Percentiles rank a stretch among this genome's conserved stretches.
These are phyloP conservation scores for Crithidia fasciculata DNA, from an alignment of 208 protist species.

Conservation along the genomic window DNA sequence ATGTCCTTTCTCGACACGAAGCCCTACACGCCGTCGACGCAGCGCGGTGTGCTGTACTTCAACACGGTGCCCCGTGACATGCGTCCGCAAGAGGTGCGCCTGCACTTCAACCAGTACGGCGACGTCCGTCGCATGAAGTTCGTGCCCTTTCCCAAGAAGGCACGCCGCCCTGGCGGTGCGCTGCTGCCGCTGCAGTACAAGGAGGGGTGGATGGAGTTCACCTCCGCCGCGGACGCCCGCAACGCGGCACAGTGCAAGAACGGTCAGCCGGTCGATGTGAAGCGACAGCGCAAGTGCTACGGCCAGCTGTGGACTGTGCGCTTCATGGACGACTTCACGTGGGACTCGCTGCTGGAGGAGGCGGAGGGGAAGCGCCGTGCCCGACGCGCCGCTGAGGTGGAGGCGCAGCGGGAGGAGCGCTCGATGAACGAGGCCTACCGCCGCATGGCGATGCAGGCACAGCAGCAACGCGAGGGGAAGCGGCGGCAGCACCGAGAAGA, in stretches of 20 bases:
- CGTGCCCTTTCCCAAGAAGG: constrained; percentile 78
- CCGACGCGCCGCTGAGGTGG: constrained; percentile 52
- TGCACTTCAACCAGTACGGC: constrained; percentile 76
- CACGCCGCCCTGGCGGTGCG: constrained; percentile 65
- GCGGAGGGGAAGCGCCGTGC: constrained; percentile 55
- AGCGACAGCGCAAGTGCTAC: constrained; percentile 67
- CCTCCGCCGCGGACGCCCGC: constrained; percentile 40
- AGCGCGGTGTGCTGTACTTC: constrained; percentile 82
- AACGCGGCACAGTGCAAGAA: constrained; percentile 64
- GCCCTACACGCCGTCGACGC: constrained; percentile 39
- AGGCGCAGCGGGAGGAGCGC: constrained; percentile 52
- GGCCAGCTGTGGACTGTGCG: constrained; percentile 85
- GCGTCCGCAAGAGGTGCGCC: constrained; percentile 70
- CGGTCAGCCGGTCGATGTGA: constrained; percentile 59
- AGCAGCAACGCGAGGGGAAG: constrained; percentile 25
- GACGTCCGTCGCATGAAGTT: constrained; percentile 76
- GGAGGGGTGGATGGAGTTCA: constrained; percentile 85
- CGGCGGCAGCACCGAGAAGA: not conserved
- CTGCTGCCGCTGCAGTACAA: constrained; percentile 78
- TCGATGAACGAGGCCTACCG: constrained; percentile 82
- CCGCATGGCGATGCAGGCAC: constrained; percentile 51
- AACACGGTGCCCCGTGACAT: constrained; percentile 78
- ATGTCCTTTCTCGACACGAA: constrained; percentile 22
- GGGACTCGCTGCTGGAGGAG: constrained; percentile 66
- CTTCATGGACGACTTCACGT: constrained; percentile 65